phyloP scores from a whole-genome alignment of 2,329 filamentous ascomycete genomes.

The Nectriaceae sp. region DNA sequence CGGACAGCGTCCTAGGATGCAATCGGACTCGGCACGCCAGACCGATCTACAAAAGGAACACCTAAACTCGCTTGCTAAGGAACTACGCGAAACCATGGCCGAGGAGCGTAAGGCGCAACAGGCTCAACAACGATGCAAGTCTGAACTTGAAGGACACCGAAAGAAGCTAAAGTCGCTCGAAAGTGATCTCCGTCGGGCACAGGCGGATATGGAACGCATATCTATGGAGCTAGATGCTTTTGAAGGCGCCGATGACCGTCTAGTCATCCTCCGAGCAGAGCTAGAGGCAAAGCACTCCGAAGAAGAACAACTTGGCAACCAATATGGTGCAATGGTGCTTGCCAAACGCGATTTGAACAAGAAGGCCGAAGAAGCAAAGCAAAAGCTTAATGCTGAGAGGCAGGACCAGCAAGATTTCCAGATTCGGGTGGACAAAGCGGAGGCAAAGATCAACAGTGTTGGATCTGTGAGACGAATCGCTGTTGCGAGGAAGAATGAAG shows the following conservation, averaged over 20 bases:
- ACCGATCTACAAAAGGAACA: conserved; percentile 54
- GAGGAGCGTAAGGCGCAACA: conserved; percentile 50
- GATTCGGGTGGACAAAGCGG: conserved; percentile 55
- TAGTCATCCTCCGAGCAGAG: conserved; percentile 59
- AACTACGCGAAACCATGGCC: conserved; percentile 54
- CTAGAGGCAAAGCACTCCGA: conserved; percentile 57
- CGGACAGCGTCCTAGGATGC: conserved; percentile 68
- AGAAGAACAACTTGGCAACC: conserved; percentile 51
- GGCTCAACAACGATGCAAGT: conserved; percentile 49
- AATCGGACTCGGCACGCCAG: conserved; percentile 71
- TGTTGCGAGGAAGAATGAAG: conserved; percentile 63
- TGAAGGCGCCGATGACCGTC: conserved; percentile 67
- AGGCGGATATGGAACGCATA: conserved; percentile 55
- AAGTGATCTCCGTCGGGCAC: conserved; percentile 57
- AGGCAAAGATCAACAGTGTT: conserved; percentile 52
- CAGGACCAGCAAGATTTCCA: conserved; percentile 44
- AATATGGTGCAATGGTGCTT: conserved; percentile 55
- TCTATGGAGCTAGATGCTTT: conserved; percentile 65
- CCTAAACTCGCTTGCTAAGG: conserved; percentile 54
- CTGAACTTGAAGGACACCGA: conserved; percentile 47
- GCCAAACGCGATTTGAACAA: conserved; percentile 51
- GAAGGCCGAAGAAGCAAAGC: conserved; percentile 43
- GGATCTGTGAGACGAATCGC: conserved; percentile 53
- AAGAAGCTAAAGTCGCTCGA: conserved; percentile 44
- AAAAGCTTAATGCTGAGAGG: conserved; percentile 33